Evolutionary conservation across 768 basidiomycete species (phyloP).

Genomic region (Leccinum boreale): DNA sequence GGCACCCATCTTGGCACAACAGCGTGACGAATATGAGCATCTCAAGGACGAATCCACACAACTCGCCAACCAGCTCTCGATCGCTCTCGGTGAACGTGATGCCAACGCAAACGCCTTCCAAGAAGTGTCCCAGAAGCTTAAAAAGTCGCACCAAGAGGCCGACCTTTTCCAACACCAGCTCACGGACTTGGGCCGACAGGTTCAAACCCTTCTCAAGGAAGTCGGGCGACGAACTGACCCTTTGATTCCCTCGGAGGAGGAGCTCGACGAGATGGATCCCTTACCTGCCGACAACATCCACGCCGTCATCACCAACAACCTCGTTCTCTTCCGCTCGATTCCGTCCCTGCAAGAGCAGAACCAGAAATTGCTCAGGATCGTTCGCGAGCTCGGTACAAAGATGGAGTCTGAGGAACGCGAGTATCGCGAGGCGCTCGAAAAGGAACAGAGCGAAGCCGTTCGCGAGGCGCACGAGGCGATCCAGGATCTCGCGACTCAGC

Average conservation of each 20-base stretch:
- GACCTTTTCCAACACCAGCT: constrained; percentile 72
- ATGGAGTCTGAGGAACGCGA: constrained; percentile 85
- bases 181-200: constrained; percentile 79
- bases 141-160: constrained; percentile 57
- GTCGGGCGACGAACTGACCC: constrained; percentile 82
- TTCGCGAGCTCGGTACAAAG: constrained; percentile 76
- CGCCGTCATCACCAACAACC: constrained; percentile 80
- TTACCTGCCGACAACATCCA: constrained; percentile 59
- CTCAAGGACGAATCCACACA: constrained; percentile 76
- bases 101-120: constrained; percentile 49
- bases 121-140: constrained; percentile 61
- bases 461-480: constrained; percentile 88
- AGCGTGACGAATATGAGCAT: constrained; percentile 85
- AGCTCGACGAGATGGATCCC: constrained; percentile 45
- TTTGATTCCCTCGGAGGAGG: constrained; percentile 69
- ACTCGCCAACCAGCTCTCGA: constrained; percentile 75
- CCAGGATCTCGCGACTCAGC: constrained; percentile 67
- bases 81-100: constrained; percentile 76
- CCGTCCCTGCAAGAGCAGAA: constrained; percentile 87
- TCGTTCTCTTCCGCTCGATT: constrained; percentile 83
- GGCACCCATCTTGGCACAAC: constrained; percentile 90
- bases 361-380: constrained; percentile 80
- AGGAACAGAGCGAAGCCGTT: constrained; percentile 76
- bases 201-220: constrained; percentile 75
- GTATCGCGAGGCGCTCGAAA: constrained; percentile 64